phyloP scores from a whole-genome alignment of 306 rosid genomes.

The Cucurbita pepo region DNA sequence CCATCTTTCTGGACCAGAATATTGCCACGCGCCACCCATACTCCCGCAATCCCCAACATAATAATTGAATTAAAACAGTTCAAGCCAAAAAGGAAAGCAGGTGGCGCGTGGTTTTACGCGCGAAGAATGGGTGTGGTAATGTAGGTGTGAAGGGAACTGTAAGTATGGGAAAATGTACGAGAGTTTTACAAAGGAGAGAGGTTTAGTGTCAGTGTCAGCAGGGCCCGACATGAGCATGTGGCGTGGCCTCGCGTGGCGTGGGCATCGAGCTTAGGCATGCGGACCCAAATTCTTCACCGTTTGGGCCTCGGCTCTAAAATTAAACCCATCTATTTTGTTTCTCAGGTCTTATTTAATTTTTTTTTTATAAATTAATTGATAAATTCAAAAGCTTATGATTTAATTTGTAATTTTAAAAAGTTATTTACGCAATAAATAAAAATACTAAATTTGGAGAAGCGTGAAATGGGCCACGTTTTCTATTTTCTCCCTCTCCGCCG shows the following conservation, averaged over 20 bases:
- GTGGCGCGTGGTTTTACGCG: neutral
- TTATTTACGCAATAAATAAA: too few species aligned
- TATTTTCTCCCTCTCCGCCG: too few species aligned
- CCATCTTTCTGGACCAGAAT: neutral
- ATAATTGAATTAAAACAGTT: too few species aligned
- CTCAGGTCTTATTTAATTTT: too few species aligned
- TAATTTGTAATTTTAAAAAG: too few species aligned
- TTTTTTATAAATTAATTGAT: too few species aligned
- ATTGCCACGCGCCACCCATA: neutral
- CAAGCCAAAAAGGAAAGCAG: too few species aligned
- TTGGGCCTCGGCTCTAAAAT: neutral
- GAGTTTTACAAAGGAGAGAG: neutral
- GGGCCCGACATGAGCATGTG: conserved; percentile 1
- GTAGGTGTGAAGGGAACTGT: neutral
- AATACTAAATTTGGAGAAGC: too few species aligned
- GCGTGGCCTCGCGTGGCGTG: neutral
- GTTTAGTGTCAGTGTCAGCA: neutral
- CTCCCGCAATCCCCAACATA: neutral
- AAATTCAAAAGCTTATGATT: too few species aligned
- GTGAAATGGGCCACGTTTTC: too few species aligned
- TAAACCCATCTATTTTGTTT: too few species aligned
- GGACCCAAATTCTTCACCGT: neutral
- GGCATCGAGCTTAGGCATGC: neutral
- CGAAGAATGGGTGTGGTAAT: neutral
- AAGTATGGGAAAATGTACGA: neutral